These are phyloP conservation scores for Ophiosphaerella herpotricha DNA, from an alignment of 2,329 filamentous ascomycete species.

Conservation along the genomic window DNA sequence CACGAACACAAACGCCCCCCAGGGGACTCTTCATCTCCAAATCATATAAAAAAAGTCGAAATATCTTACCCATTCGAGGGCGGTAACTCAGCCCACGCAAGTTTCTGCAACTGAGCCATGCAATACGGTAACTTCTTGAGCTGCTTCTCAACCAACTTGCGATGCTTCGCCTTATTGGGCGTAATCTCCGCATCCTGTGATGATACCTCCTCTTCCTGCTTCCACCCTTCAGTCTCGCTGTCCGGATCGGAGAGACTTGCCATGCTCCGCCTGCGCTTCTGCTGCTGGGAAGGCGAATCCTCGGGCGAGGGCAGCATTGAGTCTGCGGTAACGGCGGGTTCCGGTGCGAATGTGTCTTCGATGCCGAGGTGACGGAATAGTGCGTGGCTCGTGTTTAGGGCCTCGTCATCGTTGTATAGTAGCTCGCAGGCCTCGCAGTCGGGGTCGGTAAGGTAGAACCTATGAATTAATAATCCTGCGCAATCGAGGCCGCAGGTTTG, in stretches of 20 bases:
- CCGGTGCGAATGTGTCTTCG: too few species aligned
- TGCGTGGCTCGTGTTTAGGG: not conserved
- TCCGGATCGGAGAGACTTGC: not conserved
- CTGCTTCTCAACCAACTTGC: not conserved
- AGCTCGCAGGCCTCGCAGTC: slow-evolving; percentile 1
- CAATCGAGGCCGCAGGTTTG: slow-evolving; percentile 4
- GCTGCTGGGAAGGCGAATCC: not conserved
- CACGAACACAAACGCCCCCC: too few species aligned
- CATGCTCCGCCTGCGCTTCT: not conserved
- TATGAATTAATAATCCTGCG: not conserved
- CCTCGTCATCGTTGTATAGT: not conserved
- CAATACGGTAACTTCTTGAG: not conserved
- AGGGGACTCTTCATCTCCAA: too few species aligned
- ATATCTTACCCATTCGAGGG: too few species aligned
- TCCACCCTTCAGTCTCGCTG: not conserved
- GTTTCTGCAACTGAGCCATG: too few species aligned
- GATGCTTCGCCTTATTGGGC: not conserved
- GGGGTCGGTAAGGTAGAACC: slow-evolving; percentile 4
- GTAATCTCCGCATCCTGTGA: not conserved
- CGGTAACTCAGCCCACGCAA: too few species aligned
- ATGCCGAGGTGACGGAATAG: too few species aligned
- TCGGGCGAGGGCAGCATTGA: too few species aligned
- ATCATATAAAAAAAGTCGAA: too few species aligned
- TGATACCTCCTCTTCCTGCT: not conserved
- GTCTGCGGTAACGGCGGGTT: too few species aligned